A percentile compares a stretch with the other conserved stretches of the same genome.
Conservation (phyloP, 23 red algal genomes). For the Chondrus crispus region DNA sequence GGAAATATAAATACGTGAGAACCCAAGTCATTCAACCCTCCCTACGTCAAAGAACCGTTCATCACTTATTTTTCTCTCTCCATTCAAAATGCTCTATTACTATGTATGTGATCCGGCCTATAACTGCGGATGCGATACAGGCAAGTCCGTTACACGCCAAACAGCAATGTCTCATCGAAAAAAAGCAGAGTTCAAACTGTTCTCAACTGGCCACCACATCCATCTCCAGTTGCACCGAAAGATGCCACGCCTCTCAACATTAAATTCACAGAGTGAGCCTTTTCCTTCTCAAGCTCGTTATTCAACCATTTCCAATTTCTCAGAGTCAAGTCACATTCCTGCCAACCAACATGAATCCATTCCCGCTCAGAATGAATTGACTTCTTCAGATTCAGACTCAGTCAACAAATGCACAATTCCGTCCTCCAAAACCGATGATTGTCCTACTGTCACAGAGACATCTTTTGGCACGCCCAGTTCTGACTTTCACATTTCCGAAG, state of each 20-base stretch:
- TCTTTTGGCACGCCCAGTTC: no score
- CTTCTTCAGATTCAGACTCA: no score
- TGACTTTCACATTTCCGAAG: not conserved
- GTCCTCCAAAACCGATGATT: not conserved
- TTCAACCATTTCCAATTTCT: not conserved
- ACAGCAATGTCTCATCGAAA: not conserved
- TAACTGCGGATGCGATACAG: not conserved
- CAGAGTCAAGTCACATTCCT: not conserved
- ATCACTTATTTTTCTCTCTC: no score
- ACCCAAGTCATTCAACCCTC: no score
- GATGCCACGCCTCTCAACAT: no score
- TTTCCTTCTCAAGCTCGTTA: not conserved
- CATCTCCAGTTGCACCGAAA: no score
- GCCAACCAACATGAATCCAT: not conserved
- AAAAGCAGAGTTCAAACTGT: not conserved
- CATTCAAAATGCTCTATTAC: no score
- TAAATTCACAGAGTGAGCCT: not conserved
- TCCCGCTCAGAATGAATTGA: not conserved
- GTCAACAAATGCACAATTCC: not conserved
- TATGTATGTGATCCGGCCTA: not conserved
- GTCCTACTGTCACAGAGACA: not conserved
- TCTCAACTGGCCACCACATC: no score
- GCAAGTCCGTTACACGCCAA: not conserved
- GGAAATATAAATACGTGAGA: no score
- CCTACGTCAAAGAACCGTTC: no score